A percentile compares a stretch with the other conserved stretches of the same genome.
Evolutionary conservation across 305 asterid genomes (phyloP).

Genomic region (Ilex paraguariensis): DNA sequence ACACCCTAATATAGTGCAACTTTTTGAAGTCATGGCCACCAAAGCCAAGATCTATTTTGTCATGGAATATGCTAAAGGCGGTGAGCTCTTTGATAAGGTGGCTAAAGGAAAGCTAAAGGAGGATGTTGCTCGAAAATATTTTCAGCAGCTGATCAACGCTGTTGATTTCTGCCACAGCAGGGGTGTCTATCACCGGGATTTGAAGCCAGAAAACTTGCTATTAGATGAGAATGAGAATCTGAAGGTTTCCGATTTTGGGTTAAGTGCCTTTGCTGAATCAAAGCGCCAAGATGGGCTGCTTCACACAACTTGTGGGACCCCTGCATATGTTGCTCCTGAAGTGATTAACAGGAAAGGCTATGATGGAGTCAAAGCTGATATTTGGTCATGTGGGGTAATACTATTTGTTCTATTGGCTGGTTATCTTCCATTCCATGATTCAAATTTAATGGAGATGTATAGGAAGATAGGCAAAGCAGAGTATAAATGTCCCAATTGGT

Average conservation of each 20-base stretch:
- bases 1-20: slow-evolving; percentile 42
- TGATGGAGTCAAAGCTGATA: slow-evolving; percentile 59
- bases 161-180: slow-evolving; percentile 55
- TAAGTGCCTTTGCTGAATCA: slow-evolving; percentile 44
- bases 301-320: slow-evolving; percentile 58
- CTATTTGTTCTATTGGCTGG: slow-evolving; percentile 45
- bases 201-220: slow-evolving; percentile 54
- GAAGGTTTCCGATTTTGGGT: slow-evolving; percentile 55
- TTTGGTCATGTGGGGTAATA: slow-evolving; percentile 76
- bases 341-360: slow-evolving; percentile 49
- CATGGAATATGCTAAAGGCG: slow-evolving; percentile 57
- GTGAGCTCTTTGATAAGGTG: slow-evolving; percentile 51
- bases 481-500: slow-evolving; percentile 53
- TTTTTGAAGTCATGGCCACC: slow-evolving; percentile 66
- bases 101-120: slow-evolving; percentile 43
- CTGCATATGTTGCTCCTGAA: slow-evolving; percentile 65
- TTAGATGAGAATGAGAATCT: slow-evolving; percentile 45
- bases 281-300: slow-evolving; percentile 46
- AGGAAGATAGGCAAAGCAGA: slow-evolving; percentile 55
- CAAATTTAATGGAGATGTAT: slow-evolving; percentile 53
- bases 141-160: slow-evolving; percentile 40
- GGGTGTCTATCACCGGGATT: slow-evolving; percentile 58
- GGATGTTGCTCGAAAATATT: slow-evolving; percentile 34
- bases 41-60: slow-evolving; percentile 53
- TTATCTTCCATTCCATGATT: slow-evolving; percentile 42